phyloP scores from a whole-genome alignment of 257 asterid genomes.

The Solanum pennellii region DNA sequence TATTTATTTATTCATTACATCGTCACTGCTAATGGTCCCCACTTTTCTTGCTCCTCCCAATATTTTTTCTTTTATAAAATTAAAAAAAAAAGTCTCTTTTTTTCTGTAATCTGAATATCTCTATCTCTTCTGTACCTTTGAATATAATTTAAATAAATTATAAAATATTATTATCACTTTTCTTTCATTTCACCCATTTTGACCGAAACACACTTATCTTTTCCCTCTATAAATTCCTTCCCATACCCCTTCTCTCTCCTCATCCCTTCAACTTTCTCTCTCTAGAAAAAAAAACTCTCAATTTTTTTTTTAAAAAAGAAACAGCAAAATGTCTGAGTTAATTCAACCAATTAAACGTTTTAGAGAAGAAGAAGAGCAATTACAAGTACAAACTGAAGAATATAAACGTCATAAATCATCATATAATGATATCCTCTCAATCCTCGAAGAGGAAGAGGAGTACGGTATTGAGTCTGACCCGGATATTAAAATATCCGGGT shows the following conservation, averaged over 20 bases:
- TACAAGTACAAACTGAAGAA: not conserved
- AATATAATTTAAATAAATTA: not conserved
- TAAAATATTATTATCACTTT: conserved; percentile 11
- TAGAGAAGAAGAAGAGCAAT: conserved; percentile 38
- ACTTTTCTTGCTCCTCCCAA: not conserved
- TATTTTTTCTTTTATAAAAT: not conserved
- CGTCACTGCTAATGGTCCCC: not conserved
- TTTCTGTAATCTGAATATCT: not conserved
- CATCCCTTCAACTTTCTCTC: conserved; percentile 20
- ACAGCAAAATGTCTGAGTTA: conserved; percentile 44
- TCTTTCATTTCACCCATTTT: conserved; percentile 13
- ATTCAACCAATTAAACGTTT: conserved; percentile 46
- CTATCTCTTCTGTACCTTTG: not conserved
- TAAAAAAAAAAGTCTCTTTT: not conserved
- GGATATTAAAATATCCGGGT: conserved; percentile 15
- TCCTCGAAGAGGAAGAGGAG: conserved; percentile 60
- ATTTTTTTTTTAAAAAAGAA: no score
- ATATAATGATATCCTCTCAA: conserved; percentile 32
- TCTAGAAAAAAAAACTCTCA: not conserved
- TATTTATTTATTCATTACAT: not conserved
- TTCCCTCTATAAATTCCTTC: conserved; percentile 42
- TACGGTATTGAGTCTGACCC: conserved; percentile 24
- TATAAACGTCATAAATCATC: conserved; percentile 42
- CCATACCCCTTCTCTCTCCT: conserved; percentile 52
- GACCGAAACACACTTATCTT: conserved; percentile 26